Base-by-base conservation (phyloP, 768 basidiomycete species). In the Pulveroboletus sp. region DNA sequence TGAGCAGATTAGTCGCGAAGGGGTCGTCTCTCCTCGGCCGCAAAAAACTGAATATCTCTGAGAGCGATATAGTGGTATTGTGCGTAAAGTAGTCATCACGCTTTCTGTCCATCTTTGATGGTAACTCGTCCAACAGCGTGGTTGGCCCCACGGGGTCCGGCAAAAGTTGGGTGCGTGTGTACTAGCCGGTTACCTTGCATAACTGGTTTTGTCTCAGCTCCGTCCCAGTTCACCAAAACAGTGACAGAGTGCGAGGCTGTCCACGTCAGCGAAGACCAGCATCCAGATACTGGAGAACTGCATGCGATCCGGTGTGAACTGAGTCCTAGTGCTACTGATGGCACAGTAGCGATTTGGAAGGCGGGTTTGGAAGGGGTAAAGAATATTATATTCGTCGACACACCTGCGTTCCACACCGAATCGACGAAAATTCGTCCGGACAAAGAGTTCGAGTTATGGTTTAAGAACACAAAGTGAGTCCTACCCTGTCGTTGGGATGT, bases 51-150 rank as follows among this genome's bases (percentile, higher is more conserved):
- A 8, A 39, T 10, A 37, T 62, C 49, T 59, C 48, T 21, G n/a
- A 43, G 21, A 45, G 45, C 2, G 60, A 62, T 25, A 41, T 62
- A 8, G 57, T 59, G 4, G 25, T 61, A 25, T 62, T 61, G 60
- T 62, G 16, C 11, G 60, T 56, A 6, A 13, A 16, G n/a, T 1
- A 20, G 10, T 34, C 17, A 4, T 17, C 6, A 1, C 23, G 3
- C 1, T 34, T 40, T 6, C 11, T 4, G 10, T 25, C 8, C n/a
- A 25, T 36, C 16, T 17, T 14, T 46, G 17, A 48, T 11, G 2
- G 27, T 17, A 16, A 0, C n/a, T 23, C 8, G 7, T 35, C 6
- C 1, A 20, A 50, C 33, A 62, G 60, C 20, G 48, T 56, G 24
- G 31, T 56, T 5, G 58, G 58, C 1, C 55, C 58, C 5, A 53